Evolutionary conservation across 345 rosid genomes (phyloP).

Genomic region (Eucalyptus cloeziana): DNA sequence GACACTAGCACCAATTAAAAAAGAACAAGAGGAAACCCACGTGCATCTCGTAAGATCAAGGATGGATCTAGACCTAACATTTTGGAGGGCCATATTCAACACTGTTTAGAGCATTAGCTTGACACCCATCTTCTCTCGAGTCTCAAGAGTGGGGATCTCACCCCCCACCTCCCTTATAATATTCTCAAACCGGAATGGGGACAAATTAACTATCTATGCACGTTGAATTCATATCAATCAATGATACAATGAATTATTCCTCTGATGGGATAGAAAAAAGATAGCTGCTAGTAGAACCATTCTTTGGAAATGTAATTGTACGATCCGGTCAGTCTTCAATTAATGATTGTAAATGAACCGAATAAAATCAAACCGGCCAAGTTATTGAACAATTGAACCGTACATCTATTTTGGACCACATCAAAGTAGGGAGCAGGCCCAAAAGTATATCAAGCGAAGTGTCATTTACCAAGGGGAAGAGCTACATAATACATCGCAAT

Average conservation of each 20-base stretch:
- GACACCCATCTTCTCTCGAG: background rate
- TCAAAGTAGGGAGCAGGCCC: background rate
- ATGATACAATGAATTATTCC: background rate
- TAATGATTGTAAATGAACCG: background rate
- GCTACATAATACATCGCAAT: background rate
- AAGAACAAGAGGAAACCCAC: background rate
- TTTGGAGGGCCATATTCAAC: background rate
- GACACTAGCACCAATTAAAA: background rate
- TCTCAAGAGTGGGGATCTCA: background rate
- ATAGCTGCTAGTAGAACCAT: accelerated
- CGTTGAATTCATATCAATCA: background rate
- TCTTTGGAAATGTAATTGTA: background rate
- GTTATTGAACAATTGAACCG: accelerated
- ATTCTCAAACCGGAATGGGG: accelerated
- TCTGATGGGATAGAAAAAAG: background rate
- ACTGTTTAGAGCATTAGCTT: background rate
- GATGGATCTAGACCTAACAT: background rate
- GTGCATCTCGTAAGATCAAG: background rate
- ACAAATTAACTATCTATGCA: background rate
- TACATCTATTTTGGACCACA: background rate
- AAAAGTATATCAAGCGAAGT: background rate
- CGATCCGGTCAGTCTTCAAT: accelerated
- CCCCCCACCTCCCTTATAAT: background rate
- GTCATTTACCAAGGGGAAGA: background rate
- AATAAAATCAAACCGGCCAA: background rate